phyloP scores from a whole-genome alignment of 1,284 basidiomycete genomes.

The Violaceomyces palustris region DNA sequence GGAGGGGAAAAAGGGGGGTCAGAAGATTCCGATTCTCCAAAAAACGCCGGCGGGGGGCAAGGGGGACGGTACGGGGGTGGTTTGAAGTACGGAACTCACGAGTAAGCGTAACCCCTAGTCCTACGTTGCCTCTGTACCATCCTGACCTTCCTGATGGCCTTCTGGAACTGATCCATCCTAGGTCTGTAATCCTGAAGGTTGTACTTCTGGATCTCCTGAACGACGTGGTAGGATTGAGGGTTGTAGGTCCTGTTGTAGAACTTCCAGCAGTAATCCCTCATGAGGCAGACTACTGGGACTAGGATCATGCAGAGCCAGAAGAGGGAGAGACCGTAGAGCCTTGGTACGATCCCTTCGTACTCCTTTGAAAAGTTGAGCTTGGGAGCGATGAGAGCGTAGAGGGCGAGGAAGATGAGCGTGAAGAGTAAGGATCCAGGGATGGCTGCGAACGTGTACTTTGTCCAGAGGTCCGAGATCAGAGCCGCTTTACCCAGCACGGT shows the following conservation, averaged over 20 bases:
- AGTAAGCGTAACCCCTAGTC: slow-evolving; percentile 50
- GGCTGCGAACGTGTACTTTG: slow-evolving; percentile 88
- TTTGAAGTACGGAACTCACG: slow-evolving; percentile 5
- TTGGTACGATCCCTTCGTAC: slow-evolving; percentile 66
- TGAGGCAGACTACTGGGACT: slow-evolving; percentile 79
- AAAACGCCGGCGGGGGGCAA: no score
- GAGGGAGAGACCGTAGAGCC: slow-evolving; percentile 76
- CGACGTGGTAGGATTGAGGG: slow-evolving; percentile 90
- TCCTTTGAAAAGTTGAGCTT: slow-evolving; percentile 80
- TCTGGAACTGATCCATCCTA: slow-evolving; percentile 78
- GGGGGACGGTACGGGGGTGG: no score
- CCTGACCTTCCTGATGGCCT: slow-evolving; percentile 50
- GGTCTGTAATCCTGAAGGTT: slow-evolving; percentile 96
- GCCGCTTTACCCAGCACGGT: slow-evolving; percentile 97
- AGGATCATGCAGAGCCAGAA: slow-evolving; percentile 87
- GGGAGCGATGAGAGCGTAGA: slow-evolving; percentile 85
- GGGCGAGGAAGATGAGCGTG: slow-evolving; percentile 84
- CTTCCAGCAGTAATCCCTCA: slow-evolving; percentile 63
- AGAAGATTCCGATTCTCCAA: no score
- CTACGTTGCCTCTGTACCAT: slow-evolving; percentile 50
- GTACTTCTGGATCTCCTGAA: slow-evolving; percentile 86
- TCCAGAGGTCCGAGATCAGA: slow-evolving; percentile 96
- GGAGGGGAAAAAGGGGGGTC: no score
- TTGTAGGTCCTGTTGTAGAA: slow-evolving; percentile 67
- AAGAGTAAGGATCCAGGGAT: slow-evolving; percentile 87